These are phyloP conservation scores for Mycena belliarum DNA, from an alignment of 768 basidiomycete species.

Conservation along the genomic window DNA sequence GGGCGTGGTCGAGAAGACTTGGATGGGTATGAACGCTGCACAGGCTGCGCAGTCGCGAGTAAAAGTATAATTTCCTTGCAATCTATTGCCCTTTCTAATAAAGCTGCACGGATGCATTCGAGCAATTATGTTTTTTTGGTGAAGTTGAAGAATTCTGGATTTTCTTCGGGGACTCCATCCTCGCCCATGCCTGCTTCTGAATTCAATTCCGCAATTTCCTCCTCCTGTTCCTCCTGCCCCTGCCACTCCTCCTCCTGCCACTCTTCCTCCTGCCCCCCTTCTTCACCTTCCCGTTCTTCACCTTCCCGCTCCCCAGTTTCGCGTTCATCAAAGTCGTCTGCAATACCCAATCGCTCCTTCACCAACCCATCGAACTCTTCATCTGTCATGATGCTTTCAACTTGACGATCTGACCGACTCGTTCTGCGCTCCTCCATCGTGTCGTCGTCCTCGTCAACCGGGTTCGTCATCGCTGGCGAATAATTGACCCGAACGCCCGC, in stretches of 20 bases:
- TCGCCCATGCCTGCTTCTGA: neutral
- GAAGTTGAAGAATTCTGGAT: neutral
- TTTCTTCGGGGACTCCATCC: neutral
- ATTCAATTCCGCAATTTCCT: neutral
- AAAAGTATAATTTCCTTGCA: constrained; percentile 33
- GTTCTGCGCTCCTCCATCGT: neutral
- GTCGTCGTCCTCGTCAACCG: constrained; percentile 11
- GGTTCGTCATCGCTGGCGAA: constrained; percentile 53
- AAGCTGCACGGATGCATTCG: neutral
- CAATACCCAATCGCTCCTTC: neutral
- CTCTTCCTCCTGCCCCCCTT: neutral
- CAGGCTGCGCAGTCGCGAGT: constrained; percentile 76
- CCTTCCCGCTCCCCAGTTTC: no score
- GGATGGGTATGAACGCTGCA: constrained; percentile 94
- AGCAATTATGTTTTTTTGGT: constrained; percentile 2
- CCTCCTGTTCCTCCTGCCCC: neutral
- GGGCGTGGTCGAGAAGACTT: constrained; percentile 94
- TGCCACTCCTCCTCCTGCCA: neutral
- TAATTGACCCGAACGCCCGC: constrained; percentile 69
- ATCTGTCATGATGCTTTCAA: neutral
- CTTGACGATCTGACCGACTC: no score
- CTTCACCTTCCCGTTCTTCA: no score
- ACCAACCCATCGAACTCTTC: constrained; percentile 4
- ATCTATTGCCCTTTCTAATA: constrained; percentile 6
- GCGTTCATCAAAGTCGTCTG: no score